Evolutionary conservation across 2,329 filamentous ascomycete species (phyloP), one percentile per base, ranked within the genome.

Genomic region (Talaromyces sp.): DNA sequence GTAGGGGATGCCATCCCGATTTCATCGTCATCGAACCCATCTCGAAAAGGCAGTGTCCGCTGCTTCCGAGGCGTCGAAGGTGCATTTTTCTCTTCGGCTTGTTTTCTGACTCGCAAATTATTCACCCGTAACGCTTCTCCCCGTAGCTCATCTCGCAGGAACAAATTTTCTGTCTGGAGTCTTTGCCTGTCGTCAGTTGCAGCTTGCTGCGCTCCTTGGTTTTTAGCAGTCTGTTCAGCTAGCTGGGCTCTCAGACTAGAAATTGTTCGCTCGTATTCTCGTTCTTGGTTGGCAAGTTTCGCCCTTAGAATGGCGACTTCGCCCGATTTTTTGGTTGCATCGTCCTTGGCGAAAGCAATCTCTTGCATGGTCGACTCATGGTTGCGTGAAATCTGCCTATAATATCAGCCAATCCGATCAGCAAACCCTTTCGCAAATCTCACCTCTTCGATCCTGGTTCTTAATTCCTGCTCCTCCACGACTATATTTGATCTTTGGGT

Each of bases 1-100:
- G 80, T 84, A 4, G 85, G 85, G 2, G 85, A 87, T 1, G 79
- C 71, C 64, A 82, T 76, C 61, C 82, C 72, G 8, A 88, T 79
- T 68, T 88, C 84, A 60, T 83, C 81, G 65, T 88, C 84, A 61
- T 87, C 84, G 68, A 89, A 89, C 18, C 86, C 86, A 74, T 89
- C 86, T 16, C 85, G 80, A 40, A 83, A 79, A 2, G 80, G 78
- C 0, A 81, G 72, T 6, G 72, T 71, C 64, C 75, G 79, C n/a
- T 75, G 72, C 65, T 81, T 83, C 63, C 74, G 82, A 0, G 84
- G 84, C 1, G 84, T 86, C 1, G 75, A 69, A 1, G 80, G 80
- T 44, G 73, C 76, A 28, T 65, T 61, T 59, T 72, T 75, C 16
- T 76, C 76, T 14, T 73, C 70, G 18, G 65, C 42, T 53, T 70